phyloP scores from a whole-genome alignment of 1,284 basidiomycete species.

The Ceratobasidium sp. region DNA sequence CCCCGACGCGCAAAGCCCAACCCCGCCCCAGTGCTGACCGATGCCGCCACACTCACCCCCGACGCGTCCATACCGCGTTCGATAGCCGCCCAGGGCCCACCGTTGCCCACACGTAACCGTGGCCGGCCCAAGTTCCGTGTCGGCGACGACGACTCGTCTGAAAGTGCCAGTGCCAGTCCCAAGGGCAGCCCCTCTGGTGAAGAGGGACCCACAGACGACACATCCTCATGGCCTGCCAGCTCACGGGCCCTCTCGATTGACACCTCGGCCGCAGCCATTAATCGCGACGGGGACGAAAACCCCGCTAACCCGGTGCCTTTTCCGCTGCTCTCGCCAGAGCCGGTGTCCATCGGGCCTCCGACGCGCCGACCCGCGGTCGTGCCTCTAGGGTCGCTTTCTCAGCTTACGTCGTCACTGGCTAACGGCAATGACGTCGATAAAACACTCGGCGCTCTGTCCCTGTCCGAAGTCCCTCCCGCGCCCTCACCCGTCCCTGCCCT shows the following conservation, averaged over 20 bases:
- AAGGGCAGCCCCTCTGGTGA: conserved; percentile 25
- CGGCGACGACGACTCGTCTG: conserved; percentile 28
- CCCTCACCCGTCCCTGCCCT: not conserved
- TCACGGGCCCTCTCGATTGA: conserved; percentile 16
- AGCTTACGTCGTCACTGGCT: conserved; percentile 25
- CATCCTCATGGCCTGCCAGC: conserved; percentile 3
- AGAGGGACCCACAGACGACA: conserved; percentile 9
- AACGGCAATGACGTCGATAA: conserved; percentile 23
- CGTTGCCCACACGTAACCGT: not conserved
- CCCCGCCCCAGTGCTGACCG: conserved; percentile 1
- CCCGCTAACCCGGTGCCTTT: conserved; percentile 11
- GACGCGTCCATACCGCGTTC: conserved; percentile 31
- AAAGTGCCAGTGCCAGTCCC: conserved; percentile 18
- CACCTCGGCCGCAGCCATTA: conserved; percentile 20
- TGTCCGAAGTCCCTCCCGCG: conserved; percentile 28
- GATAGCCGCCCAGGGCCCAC: conserved; percentile 7
- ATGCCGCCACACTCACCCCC: not conserved
- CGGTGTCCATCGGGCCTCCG: conserved; percentile 1
- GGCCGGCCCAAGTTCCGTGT: conserved; percentile 22
- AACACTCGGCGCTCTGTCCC: conserved; percentile 2
- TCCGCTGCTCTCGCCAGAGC: conserved; percentile 28
- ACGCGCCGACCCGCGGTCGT: conserved; percentile 9
- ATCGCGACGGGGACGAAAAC: conserved; percentile 17
- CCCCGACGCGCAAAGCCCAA: conserved; percentile 52
- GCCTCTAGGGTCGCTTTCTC: conserved; percentile 4